Conservation (phyloP, 2,329 filamentous ascomycete species). For the Achaetomium macrosporum region DNA sequence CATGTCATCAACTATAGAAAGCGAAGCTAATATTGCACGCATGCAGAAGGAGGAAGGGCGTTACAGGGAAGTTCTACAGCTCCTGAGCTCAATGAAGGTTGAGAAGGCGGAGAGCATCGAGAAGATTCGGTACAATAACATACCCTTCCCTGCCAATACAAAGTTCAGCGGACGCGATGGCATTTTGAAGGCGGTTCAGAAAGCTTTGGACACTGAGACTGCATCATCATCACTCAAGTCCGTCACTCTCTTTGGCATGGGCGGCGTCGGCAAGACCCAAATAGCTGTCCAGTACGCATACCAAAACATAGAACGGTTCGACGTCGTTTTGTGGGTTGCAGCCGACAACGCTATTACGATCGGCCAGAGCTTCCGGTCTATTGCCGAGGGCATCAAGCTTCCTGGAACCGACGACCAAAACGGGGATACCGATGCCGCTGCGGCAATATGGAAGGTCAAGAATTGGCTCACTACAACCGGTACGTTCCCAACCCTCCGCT, state of each 20-base stretch:
- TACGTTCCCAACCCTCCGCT: no score
- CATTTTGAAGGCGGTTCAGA: neutral
- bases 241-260: neutral
- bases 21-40: neutral
- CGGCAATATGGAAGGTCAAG: neutral
- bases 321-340: neutral
- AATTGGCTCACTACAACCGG: no score
- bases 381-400: neutral
- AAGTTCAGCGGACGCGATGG: neutral
- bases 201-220: neutral
- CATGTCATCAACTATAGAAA: neutral
- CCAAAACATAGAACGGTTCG: neutral
- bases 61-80: neutral
- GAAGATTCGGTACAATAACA: neutral
- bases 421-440: neutral
- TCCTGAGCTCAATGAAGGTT: neutral
- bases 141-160: neutral
- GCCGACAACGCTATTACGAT: neutral
- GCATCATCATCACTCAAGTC: neutral
- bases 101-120: neutral
- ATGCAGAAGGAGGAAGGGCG: neutral
- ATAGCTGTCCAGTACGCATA: neutral
- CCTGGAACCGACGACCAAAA: neutral
- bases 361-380: neutral
- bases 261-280: neutral